Evolutionary conservation across 192 early-diverging fungal genomes (phyloP).

Genomic region (Gamsiella multidivaricata): DNA sequence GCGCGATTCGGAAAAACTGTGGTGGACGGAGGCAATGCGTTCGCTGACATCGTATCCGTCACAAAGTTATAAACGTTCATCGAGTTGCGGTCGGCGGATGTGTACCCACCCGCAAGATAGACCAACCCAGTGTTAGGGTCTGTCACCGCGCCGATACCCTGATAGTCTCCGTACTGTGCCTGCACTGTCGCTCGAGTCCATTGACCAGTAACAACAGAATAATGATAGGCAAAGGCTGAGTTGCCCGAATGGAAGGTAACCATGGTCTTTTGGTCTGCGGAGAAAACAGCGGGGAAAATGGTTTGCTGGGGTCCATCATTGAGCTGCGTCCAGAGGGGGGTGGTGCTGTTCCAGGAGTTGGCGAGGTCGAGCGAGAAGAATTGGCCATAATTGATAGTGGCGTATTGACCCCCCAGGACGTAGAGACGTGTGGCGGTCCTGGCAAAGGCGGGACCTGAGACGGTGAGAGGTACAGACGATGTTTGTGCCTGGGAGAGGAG

Average conservation of each 20-base stretch:
- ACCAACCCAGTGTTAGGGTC: slow-evolving; percentile 26
- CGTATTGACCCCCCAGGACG: slow-evolving; percentile 12
- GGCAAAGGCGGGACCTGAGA: slow-evolving; percentile 24
- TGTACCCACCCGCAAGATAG: slow-evolving; percentile 27
- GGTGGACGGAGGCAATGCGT: neutral
- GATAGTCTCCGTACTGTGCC: neutral
- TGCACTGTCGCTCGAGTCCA: slow-evolving; percentile 9
- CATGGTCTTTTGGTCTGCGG: slow-evolving; percentile 35
- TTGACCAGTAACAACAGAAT: slow-evolving; percentile 2
- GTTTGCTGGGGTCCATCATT: slow-evolving; percentile 18
- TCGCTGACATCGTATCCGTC: slow-evolving; percentile 1
- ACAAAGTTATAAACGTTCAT: slow-evolving; percentile 19
- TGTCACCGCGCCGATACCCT: slow-evolving; percentile 29
- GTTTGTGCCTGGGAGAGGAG: neutral
- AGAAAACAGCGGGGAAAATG: slow-evolving; percentile 27
- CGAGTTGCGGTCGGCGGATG: slow-evolving; percentile 8
- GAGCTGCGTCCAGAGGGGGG: slow-evolving; percentile 24
- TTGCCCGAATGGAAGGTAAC: slow-evolving; percentile 14
- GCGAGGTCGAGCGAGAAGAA: slow-evolving; percentile 39
- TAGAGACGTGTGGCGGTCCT: slow-evolving; percentile 22
- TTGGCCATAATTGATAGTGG: slow-evolving; percentile 11
- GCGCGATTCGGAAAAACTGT: slow-evolving; percentile 4
- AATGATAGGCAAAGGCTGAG: slow-evolving; percentile 3
- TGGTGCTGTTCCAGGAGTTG: slow-evolving; percentile 8
- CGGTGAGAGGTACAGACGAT: neutral